Conservation (phyloP, 352 stramenopile genomes). For the Phytophthora agathidicida region DNA sequence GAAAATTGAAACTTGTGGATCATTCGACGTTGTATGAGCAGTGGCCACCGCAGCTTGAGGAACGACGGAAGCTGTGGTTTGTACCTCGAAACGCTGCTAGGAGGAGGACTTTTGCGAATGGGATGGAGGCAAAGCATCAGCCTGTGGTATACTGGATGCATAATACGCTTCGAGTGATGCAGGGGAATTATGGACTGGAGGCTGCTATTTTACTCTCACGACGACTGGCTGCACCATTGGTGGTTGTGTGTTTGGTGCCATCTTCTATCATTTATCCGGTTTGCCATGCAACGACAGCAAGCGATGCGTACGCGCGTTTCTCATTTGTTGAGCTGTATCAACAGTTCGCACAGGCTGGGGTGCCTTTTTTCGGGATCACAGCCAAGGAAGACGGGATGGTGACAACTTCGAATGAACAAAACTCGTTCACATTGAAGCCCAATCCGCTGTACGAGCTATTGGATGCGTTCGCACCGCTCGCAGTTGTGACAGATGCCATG, state of each 20-base stretch:
- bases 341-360: slow-evolving; percentile 39
- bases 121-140: slow-evolving; percentile 2
- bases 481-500: slow-evolving; percentile 49
- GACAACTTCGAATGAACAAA: not conserved
- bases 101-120: not conserved
- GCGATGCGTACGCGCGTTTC: slow-evolving; percentile 63
- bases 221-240: slow-evolving; percentile 48
- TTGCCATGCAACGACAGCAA: slow-evolving; percentile 56
- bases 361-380: slow-evolving; percentile 59
- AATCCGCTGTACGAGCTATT: slow-evolving; percentile 46
- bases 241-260: slow-evolving; percentile 52
- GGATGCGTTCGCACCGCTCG: slow-evolving; percentile 43
- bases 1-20: slow-evolving; percentile 7
- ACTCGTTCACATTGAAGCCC: slow-evolving; percentile 11
- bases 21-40: slow-evolving; percentile 34
- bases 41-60: slow-evolving; percentile 56
- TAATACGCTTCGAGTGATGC: slow-evolving; percentile 55
- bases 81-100: slow-evolving; percentile 14
- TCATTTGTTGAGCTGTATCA: slow-evolving; percentile 57
- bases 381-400: slow-evolving; percentile 11
- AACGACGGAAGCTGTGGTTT: slow-evolving; percentile 54
- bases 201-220: slow-evolving; percentile 50
- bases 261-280: slow-evolving; percentile 58
- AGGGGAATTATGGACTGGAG: slow-evolving; percentile 71
- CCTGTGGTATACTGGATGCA: slow-evolving; percentile 79